These are phyloP conservation scores for Lactarius sp. DNA, from an alignment of 768 basidiomycete genomes.

Conservation along the genomic window DNA sequence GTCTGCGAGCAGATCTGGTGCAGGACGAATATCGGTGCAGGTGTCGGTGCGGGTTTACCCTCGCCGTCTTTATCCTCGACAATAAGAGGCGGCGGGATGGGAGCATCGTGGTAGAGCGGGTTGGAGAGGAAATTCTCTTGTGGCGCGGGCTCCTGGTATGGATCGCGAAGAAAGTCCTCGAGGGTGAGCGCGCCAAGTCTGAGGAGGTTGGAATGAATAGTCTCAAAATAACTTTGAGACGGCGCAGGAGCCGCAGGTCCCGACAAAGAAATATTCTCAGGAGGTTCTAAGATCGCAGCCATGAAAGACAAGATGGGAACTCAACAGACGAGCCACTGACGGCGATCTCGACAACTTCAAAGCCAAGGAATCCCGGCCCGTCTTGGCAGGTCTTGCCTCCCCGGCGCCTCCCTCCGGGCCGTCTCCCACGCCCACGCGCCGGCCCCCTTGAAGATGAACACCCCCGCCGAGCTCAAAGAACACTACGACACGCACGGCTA, in stretches of 20 bases:
- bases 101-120: constrained; percentile 15
- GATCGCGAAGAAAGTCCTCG: constrained; percentile 16
- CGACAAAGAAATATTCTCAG: neutral
- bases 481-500: constrained; percentile 61
- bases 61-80: constrained; percentile 1
- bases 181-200: constrained; percentile 24
- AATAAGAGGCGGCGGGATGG: constrained; percentile 3
- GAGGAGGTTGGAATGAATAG: constrained; percentile 17
- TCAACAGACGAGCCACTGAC: neutral
- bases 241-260: neutral
- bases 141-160: constrained; percentile 15
- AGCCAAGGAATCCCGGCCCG: too few relatives aligned
- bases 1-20: constrained; percentile 29
- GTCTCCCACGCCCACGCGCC: neutral
- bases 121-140: constrained; percentile 15
- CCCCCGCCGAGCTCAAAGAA: constrained; percentile 32
- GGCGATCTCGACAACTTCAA: too few relatives aligned
- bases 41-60: neutral
- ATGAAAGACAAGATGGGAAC: neutral
- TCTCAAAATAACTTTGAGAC: constrained; percentile 13
- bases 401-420: too few relatives aligned
- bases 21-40: constrained; percentile 22
- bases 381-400: too few relatives aligned
- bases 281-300: neutral
- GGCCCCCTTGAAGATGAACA: neutral